Conservation (phyloP, 1,284 basidiomycete species). For the Hortiboletus rubellus region DNA sequence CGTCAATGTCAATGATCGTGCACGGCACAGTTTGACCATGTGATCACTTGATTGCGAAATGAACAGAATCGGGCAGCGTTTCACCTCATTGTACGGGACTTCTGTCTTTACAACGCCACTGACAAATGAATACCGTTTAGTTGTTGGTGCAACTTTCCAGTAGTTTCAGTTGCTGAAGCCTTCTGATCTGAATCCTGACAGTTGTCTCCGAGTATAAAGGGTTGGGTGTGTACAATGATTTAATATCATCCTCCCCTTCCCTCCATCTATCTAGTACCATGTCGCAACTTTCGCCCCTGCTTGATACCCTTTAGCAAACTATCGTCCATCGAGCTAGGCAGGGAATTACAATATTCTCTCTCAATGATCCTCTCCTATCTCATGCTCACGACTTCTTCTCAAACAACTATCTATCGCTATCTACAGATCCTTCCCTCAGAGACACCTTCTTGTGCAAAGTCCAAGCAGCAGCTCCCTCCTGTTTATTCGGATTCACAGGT, state of each 20-base stretch:
- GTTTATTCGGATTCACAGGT: constrained; percentile 54
- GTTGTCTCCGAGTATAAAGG: constrained; percentile 10
- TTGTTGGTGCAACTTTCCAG: too few species aligned
- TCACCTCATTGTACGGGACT: too few species aligned
- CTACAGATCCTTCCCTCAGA: constrained; percentile 33
- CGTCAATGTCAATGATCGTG: too few species aligned
- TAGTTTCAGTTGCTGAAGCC: too few species aligned
- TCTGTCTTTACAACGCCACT: too few species aligned
- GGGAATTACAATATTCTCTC: constrained; percentile 1
- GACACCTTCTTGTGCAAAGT: constrained; percentile 17
- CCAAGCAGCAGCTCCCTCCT: constrained; percentile 15
- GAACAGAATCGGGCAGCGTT: too few species aligned
- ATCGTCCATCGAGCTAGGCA: constrained; percentile 1
- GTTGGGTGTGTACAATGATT: too few species aligned
- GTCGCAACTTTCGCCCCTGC: constrained; percentile 9
- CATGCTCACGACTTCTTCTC: constrained; percentile 47
- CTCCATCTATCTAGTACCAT: neutral
- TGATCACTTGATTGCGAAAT: too few species aligned
- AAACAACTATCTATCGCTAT: constrained; percentile 64
- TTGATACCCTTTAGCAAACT: constrained; percentile 14
- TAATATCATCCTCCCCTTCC: too few species aligned
- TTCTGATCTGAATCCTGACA: neutral
- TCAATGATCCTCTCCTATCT: constrained; percentile 37
- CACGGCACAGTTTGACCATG: too few species aligned
- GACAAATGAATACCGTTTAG: too few species aligned